Base-by-base conservation (phyloP, 1,284 basidiomycete genomes). In the Tilletia walkeri region DNA sequence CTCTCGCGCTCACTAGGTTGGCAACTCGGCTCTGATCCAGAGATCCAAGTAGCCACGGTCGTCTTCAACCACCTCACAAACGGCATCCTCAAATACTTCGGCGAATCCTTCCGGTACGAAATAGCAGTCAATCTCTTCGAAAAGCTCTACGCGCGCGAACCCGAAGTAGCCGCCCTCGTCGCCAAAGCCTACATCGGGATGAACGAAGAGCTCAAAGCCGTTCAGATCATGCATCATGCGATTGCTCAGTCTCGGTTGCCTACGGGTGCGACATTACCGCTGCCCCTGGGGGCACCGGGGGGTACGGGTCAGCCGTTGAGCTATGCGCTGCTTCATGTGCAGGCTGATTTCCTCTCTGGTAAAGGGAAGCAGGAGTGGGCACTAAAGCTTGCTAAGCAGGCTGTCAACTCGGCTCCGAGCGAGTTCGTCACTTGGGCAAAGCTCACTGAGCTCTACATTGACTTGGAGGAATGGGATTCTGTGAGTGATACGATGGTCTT, bases 401-500 rank as follows among this genome's bases (percentile, higher is more conserved):
- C 95, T 0, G 95, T 99, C 82, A 97, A 97, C 79, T 95, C 94
- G 76, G 95, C 95, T 0, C 95, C 95, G 4, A 94, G 92, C 85
- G 96, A 99, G 84, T 99, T 98, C 77, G 90, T 96, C 38, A 98
- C 95, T 0, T 99, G 95, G 95, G 94, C 97, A 78, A 99, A 98
- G 85, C 86, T 98, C 72, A 95, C 95, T 0, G 93, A 97, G 76
- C 87, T 95, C 72, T 96, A 95, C 83, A 95, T 97, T 68, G 94
- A 96, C 72, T 85, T 93, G 66, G 90, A 89, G 14, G 89, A 94
- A 82, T 98, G 89, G 84, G 92, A 96, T 80, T 78, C 77, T 20
- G 66, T 53, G 48, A 38, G 50, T 53, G n/a, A 3, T 5, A 18
- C 16, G 24, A 16, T 10, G 12, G 4, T 10, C 9, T 24, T 7